These are phyloP conservation scores for Blastobotrys persicus DNA, from an alignment of 1,139 yeast genomes.

Conservation along the genomic window DNA sequence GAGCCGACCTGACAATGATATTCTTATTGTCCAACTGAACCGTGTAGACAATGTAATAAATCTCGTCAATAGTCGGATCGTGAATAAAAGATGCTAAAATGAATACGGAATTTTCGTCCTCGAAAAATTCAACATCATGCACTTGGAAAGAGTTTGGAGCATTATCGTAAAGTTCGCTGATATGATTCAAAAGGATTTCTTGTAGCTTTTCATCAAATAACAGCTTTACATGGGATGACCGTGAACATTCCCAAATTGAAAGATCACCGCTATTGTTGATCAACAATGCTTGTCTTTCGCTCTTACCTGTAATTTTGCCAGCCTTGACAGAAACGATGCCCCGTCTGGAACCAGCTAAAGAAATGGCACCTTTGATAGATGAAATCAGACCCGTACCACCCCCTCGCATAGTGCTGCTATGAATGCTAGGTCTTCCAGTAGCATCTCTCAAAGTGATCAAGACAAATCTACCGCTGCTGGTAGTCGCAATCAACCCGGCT, in stretches of 20 bases:
- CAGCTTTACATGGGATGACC: conserved; percentile 44
- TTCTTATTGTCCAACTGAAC: conserved; percentile 54
- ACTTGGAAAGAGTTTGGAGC: conserved; percentile 44
- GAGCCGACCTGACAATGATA: conserved; percentile 59
- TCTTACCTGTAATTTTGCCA: conserved; percentile 55
- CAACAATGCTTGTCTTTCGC: conserved; percentile 46
- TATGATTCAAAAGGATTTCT: conserved; percentile 40
- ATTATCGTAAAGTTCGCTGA: conserved; percentile 45
- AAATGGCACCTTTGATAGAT: conserved; percentile 32
- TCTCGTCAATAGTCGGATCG: conserved; percentile 31
- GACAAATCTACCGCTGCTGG: conserved; percentile 67
- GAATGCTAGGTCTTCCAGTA: conserved; percentile 54
- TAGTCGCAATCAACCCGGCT: conserved; percentile 68
- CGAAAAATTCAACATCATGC: conserved; percentile 48
- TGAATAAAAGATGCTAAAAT: conserved; percentile 48
- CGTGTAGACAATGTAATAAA: conserved; percentile 52
- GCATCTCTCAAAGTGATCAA: conserved; percentile 65
- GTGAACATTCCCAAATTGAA: conserved; percentile 48
- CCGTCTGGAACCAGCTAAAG: conserved; percentile 35
- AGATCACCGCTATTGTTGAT: conserved; percentile 46
- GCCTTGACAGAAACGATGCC: conserved; percentile 62
- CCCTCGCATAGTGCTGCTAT: conserved; percentile 29
- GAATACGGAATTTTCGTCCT: conserved; percentile 45
- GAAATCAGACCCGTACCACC: conserved; percentile 35
- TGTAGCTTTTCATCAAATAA: conserved; percentile 39